Evolutionary conservation across 805 yeast genomes (phyloP).

Genomic region (Myxozyma kluyveri): DNA sequence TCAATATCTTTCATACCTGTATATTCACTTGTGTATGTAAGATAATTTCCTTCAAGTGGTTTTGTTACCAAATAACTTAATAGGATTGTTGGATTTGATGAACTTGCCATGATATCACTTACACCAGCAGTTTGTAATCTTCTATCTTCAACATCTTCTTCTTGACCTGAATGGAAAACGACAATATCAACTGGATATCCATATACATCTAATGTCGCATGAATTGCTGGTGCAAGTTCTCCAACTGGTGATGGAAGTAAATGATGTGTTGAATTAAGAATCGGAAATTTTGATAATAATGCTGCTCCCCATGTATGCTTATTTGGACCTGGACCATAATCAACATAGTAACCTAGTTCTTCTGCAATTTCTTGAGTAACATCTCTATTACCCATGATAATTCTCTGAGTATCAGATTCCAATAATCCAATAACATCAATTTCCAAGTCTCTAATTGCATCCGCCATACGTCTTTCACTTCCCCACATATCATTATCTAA

Average conservation of each 20-base stretch:
- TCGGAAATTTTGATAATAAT: conserved; percentile 89
- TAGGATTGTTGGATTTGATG: conserved; percentile 77
- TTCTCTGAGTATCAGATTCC: conserved; percentile 90
- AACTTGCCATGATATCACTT: conserved; percentile 72
- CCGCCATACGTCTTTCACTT: conserved; percentile 83
- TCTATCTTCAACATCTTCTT: conserved; percentile 93
- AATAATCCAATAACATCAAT: conserved; percentile 80
- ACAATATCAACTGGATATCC: conserved; percentile 86
- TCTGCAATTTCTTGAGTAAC: conserved; percentile 87
- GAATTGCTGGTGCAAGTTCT: conserved; percentile 96
- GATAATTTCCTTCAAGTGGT: conserved; percentile 86
- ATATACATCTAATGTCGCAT: conserved; percentile 89
- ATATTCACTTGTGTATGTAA: conserved; percentile 78
- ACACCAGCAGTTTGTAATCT: conserved; percentile 77
- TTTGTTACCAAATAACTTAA: conserved; percentile 87
- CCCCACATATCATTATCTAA: conserved; percentile 98
- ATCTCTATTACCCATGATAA: conserved; percentile 94
- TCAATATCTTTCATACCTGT: conserved; percentile 94
- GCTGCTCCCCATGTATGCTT: conserved; percentile 99
- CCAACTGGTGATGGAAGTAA: conserved; percentile 95
- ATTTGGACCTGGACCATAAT: conserved; percentile 96
- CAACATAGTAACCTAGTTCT: conserved; percentile 90
- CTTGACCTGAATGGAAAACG: conserved; percentile 98
- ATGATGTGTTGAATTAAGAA: conserved; percentile 83
- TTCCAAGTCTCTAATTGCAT: conserved; percentile 78